These are phyloP conservation scores for Gossypium turneri DNA, from an alignment of 345 rosid species.

Conservation along the genomic window DNA sequence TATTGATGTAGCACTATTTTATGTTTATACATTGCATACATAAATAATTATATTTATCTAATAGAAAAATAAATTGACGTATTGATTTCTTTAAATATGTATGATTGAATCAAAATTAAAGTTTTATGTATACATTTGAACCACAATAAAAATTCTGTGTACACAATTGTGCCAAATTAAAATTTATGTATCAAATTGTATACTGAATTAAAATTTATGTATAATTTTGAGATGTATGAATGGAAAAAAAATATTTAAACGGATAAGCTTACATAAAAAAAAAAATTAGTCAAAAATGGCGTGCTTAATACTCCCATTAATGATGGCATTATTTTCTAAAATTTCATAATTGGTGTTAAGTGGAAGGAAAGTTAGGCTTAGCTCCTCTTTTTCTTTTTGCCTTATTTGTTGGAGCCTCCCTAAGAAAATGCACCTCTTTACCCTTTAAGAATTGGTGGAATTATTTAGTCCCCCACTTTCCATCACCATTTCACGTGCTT, in stretches of 20 bases:
- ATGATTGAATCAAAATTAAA: too few relatives aligned
- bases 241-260: background rate
- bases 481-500: slow-evolving; percentile 9
- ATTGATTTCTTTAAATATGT: too few relatives aligned
- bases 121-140: too few relatives aligned
- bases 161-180: too few relatives aligned
- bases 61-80: too few relatives aligned
- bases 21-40: too few relatives aligned
- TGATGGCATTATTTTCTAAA: background rate
- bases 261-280: background rate
- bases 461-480: slow-evolving; percentile 19
- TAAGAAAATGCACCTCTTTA: background rate
- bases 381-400: background rate
- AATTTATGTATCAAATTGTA: too few relatives aligned
- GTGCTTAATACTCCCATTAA: background rate
- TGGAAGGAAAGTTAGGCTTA: slow-evolving; percentile 2
- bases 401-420: slow-evolving; percentile 3
- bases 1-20: too few relatives aligned
- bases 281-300: slow-evolving; percentile 14
- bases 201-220: too few relatives aligned
- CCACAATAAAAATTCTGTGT: fast-evolving
- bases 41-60: too few relatives aligned
- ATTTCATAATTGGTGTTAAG: background rate
- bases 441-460: slow-evolving; percentile 29
- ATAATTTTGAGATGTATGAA: too few relatives aligned